phyloP scores from a whole-genome alignment of 2,329 filamentous ascomycete genomes.

The Stemphylium beticola region DNA sequence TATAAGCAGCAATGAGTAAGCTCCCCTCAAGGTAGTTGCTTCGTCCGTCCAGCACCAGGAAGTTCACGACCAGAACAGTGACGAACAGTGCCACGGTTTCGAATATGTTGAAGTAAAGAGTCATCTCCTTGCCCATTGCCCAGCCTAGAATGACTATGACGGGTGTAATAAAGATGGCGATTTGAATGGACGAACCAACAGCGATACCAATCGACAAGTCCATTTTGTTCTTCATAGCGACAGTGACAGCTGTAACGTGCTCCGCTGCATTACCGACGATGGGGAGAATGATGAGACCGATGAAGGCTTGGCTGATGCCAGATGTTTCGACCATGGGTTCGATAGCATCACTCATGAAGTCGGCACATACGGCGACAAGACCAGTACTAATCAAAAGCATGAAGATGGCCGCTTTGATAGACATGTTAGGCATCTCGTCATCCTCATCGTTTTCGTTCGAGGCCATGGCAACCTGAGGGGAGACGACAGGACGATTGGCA shows the following conservation, averaged over 20 bases:
- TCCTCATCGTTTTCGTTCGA: slow-evolving; percentile 32
- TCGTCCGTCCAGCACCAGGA: slow-evolving; percentile 81
- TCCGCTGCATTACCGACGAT: slow-evolving; percentile 86
- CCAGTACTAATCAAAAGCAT: slow-evolving; percentile 62
- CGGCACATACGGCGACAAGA: slow-evolving; percentile 67
- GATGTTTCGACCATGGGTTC: slow-evolving; percentile 68
- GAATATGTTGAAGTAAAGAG: slow-evolving; percentile 66
- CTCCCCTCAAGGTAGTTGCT: slow-evolving; percentile 84
- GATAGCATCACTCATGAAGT: slow-evolving; percentile 78
- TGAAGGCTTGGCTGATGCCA: slow-evolving; percentile 72
- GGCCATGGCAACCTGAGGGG: slow-evolving; percentile 27
- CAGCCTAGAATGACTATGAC: slow-evolving; percentile 79
- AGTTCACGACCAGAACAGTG: slow-evolving; percentile 83
- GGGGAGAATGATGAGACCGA: slow-evolving; percentile 79
- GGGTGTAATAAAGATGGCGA: slow-evolving; percentile 77
- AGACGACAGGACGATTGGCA: slow-evolving; percentile 25
- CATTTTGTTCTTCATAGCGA: slow-evolving; percentile 85
- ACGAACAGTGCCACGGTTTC: slow-evolving; percentile 78
- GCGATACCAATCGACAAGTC: slow-evolving; percentile 82
- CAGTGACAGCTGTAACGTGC: slow-evolving; percentile 80
- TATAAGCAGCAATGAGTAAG: slow-evolving; percentile 76
- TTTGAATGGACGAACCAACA: slow-evolving; percentile 81
- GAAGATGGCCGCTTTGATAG: slow-evolving; percentile 62
- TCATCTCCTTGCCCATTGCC: slow-evolving; percentile 76
- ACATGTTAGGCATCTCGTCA: slow-evolving; percentile 55